Evolutionary conservation across 257 asterid genomes (phyloP).

Genomic region (Solanum tarijense): DNA sequence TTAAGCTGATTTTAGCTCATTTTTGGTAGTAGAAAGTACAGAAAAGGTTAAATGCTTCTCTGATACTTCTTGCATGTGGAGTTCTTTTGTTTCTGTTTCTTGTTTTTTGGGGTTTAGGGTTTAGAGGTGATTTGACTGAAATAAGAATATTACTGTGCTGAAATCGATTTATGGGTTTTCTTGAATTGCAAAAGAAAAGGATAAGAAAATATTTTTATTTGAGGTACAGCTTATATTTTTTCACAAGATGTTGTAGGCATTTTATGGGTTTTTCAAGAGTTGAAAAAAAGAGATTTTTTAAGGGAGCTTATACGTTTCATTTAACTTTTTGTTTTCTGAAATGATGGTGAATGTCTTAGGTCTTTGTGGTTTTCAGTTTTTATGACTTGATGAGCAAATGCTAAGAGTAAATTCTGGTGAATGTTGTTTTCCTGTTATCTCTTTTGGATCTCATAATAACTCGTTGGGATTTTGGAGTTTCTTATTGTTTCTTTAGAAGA

Average conservation of each 20-base stretch:
- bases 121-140: background rate
- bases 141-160: background rate
- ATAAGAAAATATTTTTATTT: background rate
- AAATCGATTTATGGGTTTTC: background rate
- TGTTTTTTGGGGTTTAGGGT: background rate
- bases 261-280: background rate
- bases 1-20: background rate
- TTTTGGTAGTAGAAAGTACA: background rate
- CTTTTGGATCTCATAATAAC: background rate
- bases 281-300: background rate
- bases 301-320: background rate
- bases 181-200: background rate
- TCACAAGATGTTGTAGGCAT: background rate
- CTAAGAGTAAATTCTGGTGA: background rate
- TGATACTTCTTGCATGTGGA: background rate
- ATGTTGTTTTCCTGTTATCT: background rate
- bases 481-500: background rate
- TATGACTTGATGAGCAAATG: background rate
- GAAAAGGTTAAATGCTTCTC: background rate
- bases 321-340: background rate
- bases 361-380: background rate
- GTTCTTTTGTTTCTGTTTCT: background rate
- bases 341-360: background rate
- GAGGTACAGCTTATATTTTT: background rate
- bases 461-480: background rate